These are phyloP conservation scores for Diospyros kaki DNA, from an alignment of 148 eudicot genomes.

Conservation along the genomic window DNA sequence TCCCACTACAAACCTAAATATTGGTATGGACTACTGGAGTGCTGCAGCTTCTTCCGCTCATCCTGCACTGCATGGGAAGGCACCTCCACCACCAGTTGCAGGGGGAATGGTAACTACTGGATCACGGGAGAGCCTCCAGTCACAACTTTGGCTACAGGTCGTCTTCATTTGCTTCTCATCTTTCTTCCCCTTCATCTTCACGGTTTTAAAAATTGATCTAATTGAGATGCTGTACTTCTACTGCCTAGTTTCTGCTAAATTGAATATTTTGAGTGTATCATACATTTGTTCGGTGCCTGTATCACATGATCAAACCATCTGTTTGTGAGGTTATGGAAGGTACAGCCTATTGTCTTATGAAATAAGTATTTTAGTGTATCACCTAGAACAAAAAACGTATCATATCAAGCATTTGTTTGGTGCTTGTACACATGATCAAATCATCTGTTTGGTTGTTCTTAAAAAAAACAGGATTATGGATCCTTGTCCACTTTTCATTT, in stretches of 20 bases:
- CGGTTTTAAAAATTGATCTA: background rate
- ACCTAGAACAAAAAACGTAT: too few species aligned
- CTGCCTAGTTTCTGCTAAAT: background rate
- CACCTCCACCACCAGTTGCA: slow-evolving; percentile 58
- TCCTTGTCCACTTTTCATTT: too few species aligned
- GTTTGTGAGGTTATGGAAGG: background rate
- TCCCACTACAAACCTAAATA: slow-evolving; percentile 90
- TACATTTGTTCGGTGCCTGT: background rate
- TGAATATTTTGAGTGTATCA: background rate
- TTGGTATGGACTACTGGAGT: slow-evolving; percentile 98
- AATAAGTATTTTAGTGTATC: too few species aligned
- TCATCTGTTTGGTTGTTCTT: too few species aligned
- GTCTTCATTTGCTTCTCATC: background rate
- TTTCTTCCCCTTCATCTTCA: background rate
- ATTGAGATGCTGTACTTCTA: background rate
- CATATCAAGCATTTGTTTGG: too few species aligned
- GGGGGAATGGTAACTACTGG: slow-evolving; percentile 73
- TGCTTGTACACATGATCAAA: too few species aligned
- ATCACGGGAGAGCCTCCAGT: slow-evolving; percentile 73
- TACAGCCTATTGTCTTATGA: too few species aligned
- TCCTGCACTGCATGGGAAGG: slow-evolving; percentile 66
- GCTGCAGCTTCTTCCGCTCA: slow-evolving; percentile 51
- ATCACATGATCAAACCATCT: background rate
- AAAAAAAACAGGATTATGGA: too few species aligned
- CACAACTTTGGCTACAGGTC: slow-evolving; percentile 91